These are phyloP conservation scores for Oryza rufipogon DNA, from an alignment of 176 grass and related monocot species.

Conservation along the genomic window DNA sequence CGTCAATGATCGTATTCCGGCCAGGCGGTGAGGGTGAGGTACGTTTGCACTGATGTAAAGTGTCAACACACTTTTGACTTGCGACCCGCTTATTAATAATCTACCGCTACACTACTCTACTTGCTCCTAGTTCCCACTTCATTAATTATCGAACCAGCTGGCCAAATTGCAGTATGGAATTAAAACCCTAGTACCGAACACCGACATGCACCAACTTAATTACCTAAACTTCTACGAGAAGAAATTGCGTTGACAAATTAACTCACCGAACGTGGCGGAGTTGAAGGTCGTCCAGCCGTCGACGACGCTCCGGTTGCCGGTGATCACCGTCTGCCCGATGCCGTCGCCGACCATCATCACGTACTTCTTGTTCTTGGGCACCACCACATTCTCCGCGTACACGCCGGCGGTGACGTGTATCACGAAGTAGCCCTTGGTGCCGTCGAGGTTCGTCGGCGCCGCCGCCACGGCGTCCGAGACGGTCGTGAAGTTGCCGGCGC, in stretches of 20 bases:
- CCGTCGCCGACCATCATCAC: constrained; percentile 93
- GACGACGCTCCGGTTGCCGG: constrained; percentile 67
- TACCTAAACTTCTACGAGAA: not conserved
- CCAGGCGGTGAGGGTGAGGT: not conserved
- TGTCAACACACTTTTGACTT: constrained; percentile 28
- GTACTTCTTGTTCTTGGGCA: constrained; percentile 79
- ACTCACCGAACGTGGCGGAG: constrained; percentile 80
- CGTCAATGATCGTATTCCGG: not conserved
- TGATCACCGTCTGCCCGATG: constrained; percentile 83
- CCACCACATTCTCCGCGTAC: constrained; percentile 82
- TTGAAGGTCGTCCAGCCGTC: constrained; percentile 98
- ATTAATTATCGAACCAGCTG: not conserved
- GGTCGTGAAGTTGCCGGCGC: constrained; percentile 70
- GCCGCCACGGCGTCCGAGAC: constrained; percentile 62
- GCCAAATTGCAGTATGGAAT: not conserved
- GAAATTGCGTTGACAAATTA: not conserved
- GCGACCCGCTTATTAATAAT: not conserved
- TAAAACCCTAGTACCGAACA: not conserved
- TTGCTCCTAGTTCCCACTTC: not conserved
- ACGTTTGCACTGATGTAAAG: not conserved
- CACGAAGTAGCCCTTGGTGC: constrained; percentile 67
- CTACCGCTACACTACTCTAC: not conserved
- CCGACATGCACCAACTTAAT: not conserved
- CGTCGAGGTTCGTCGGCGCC: constrained; percentile 60
- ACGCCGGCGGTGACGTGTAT: constrained; percentile 75